A percentile compares a stretch with the other conserved stretches of the same genome.
phyloP scores from a whole-genome alignment of 495 filamentous ascomycete genomes.

The Echria macrotheca region DNA sequence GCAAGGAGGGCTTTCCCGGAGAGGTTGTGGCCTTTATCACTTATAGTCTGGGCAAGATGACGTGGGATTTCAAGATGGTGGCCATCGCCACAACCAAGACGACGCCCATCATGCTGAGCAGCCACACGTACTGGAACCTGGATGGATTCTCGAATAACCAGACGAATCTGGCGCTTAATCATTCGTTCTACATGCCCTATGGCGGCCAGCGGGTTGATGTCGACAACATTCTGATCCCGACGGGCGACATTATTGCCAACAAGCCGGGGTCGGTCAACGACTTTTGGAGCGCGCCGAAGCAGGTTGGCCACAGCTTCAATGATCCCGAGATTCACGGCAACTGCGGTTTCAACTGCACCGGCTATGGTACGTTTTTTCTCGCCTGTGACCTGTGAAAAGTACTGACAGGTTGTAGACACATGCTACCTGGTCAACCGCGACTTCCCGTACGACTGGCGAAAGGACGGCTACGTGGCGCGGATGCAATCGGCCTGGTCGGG shows the following conservation, averaged over 20 bases:
- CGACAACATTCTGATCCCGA: conserved; percentile 74
- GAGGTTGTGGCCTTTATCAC: conserved; percentile 73
- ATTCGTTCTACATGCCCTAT: conserved; percentile 68
- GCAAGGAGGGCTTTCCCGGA: conserved; percentile 72
- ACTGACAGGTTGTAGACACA: too few species aligned
- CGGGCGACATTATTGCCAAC: conserved; percentile 64
- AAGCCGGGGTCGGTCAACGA: conserved; percentile 60
- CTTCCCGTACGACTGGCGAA: conserved; percentile 49
- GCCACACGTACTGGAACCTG: conserved; percentile 80
- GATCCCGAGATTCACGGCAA: conserved; percentile 50
- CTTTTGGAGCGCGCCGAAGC: conserved; percentile 68
- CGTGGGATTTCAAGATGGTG: conserved; percentile 52
- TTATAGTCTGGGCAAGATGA: conserved; percentile 51
- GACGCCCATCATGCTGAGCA: conserved; percentile 63
- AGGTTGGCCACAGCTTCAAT: conserved; percentile 62
- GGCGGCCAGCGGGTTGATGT: conserved; percentile 63
- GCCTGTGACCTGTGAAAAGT: too few species aligned
- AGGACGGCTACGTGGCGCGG: conserved; percentile 53
- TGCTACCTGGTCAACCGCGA: conserved; percentile 45
- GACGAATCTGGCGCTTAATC: conserved; percentile 60
- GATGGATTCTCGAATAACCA: conserved; percentile 66
- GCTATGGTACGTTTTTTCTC: conserved; percentile 56
- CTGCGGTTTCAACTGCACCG: conserved; percentile 69
- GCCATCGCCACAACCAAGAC: conserved; percentile 51
- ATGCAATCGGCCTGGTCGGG: conserved; percentile 60